Evolutionary conservation across 208 protist species (phyloP).

Genomic region (Trypanosomatidae sp.): DNA sequence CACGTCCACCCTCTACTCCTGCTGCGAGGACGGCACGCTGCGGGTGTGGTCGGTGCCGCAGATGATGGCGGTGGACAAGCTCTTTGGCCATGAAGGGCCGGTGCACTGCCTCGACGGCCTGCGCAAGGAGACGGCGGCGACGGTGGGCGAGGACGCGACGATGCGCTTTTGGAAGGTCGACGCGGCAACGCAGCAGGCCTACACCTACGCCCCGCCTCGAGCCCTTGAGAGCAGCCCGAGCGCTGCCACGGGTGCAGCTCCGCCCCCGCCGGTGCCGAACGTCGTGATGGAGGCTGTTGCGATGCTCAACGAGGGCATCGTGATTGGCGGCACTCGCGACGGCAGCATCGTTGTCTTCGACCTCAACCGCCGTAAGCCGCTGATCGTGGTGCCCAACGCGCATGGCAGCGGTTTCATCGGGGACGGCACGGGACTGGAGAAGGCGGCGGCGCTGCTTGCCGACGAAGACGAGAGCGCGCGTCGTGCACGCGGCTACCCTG

Average conservation of each 20-base stretch:
- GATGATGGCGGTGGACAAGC: conserved; percentile 81
- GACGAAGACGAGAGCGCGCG: conserved; percentile 17
- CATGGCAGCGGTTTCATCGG: conserved; percentile 83
- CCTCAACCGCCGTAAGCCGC: conserved; percentile 69
- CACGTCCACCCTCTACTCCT: conserved; percentile 70
- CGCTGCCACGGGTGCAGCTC: neutral
- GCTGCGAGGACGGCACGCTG: conserved; percentile 78
- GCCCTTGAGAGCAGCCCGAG: neutral
- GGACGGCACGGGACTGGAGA: conserved; percentile 88
- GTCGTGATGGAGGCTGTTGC: conserved; percentile 71
- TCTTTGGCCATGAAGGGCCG: conserved; percentile 85
- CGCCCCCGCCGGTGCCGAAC: conserved; percentile 4
- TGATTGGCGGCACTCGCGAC: conserved; percentile 66
- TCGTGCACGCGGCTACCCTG: neutral
- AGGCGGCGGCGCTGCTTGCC: conserved; percentile 33
- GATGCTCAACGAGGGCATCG: conserved; percentile 81
- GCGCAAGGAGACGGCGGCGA: conserved; percentile 69
- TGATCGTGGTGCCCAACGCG: conserved; percentile 54
- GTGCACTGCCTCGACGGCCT: conserved; percentile 63
- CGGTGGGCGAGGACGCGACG: conserved; percentile 84
- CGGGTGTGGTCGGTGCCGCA: conserved; percentile 87
- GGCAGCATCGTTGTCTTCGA: conserved; percentile 87
- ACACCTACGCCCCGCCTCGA: conserved; percentile 34
- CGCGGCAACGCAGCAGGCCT: conserved; percentile 81
- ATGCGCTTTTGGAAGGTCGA: conserved; percentile 92